These are phyloP conservation scores for Globisporangium recalcitrans DNA, from an alignment of 352 stramenopile species.

Conservation along the genomic window DNA sequence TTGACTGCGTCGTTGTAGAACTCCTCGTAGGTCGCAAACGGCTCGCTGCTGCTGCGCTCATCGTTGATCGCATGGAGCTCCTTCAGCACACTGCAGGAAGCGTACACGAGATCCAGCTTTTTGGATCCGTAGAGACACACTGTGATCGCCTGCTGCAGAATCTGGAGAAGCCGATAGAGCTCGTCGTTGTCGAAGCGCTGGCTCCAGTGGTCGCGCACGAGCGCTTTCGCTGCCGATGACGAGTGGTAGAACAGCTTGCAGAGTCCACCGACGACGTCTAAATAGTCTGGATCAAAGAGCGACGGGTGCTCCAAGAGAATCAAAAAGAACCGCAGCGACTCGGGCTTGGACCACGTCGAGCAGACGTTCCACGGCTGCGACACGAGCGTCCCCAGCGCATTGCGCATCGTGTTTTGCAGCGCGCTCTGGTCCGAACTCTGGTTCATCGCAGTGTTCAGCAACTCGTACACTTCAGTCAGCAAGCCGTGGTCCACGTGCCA, in stretches of 20 bases:
- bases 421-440: slow-evolving; percentile 30
- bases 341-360: slow-evolving; percentile 51
- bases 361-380: slow-evolving; percentile 73
- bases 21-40: slow-evolving; percentile 60
- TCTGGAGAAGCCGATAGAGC: slow-evolving; percentile 55
- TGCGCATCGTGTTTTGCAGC: slow-evolving; percentile 68
- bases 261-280: slow-evolving; percentile 62
- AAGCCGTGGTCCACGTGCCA: slow-evolving; percentile 46
- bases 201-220: slow-evolving; percentile 52
- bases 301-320: slow-evolving; percentile 69
- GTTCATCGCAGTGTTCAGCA: slow-evolving; percentile 36
- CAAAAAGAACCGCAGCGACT: slow-evolving; percentile 54
- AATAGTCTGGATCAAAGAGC: slow-evolving; percentile 75
- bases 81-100: slow-evolving; percentile 55
- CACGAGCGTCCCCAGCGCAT: slow-evolving; percentile 61
- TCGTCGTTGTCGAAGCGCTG: slow-evolving; percentile 49
- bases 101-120: slow-evolving; percentile 77
- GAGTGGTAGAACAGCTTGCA: slow-evolving; percentile 70
- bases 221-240: slow-evolving; percentile 35
- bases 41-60: slow-evolving; percentile 24
- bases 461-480: slow-evolving; percentile 38
- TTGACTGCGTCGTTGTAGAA: slow-evolving; percentile 86
- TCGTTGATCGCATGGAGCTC: slow-evolving; percentile 66
- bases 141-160: slow-evolving; percentile 76
- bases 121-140: slow-evolving; percentile 62